These are phyloP conservation scores for Collybia mongolica DNA, from an alignment of 768 basidiomycete genomes.

Conservation along the genomic window DNA sequence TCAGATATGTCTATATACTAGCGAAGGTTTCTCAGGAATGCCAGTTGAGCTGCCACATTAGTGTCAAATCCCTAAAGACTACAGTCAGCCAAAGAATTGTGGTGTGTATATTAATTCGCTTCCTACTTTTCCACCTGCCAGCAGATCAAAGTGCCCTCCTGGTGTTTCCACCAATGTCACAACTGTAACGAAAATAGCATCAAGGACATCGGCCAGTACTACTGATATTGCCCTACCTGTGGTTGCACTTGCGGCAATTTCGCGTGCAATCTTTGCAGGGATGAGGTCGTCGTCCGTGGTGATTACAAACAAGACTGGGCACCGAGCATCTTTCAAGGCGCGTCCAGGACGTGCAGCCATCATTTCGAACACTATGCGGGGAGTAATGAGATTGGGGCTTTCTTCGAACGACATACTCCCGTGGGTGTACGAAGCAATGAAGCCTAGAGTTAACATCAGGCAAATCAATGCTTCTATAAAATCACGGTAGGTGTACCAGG, in stretches of 20 bases:
- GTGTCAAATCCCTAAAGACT: too few species aligned
- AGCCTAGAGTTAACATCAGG: slow-evolving; percentile 4
- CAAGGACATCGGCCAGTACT: neutral
- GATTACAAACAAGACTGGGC: slow-evolving; percentile 16
- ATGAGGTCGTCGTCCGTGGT: slow-evolving; percentile 19
- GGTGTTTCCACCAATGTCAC: slow-evolving; percentile 15
- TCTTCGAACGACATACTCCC: slow-evolving; percentile 9
- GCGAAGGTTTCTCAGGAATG: too few species aligned
- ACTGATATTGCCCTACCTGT: slow-evolving; percentile 11
- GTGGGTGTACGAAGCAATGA: slow-evolving; percentile 15
- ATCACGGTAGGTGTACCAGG: slow-evolving; percentile 3
- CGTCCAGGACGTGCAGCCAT: slow-evolving; percentile 14
- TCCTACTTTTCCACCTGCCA: slow-evolving; percentile 22
- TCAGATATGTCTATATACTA: too few species aligned
- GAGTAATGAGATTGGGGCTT: slow-evolving; percentile 16
- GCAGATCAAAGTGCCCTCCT: slow-evolving; percentile 23
- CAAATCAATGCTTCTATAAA: neutral
- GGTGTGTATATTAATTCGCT: too few species aligned
- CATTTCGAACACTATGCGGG: slow-evolving; percentile 14
- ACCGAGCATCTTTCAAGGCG: slow-evolving; percentile 12
- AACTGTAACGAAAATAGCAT: slow-evolving; percentile 6
- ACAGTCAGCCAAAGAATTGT: too few species aligned
- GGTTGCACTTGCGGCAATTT: slow-evolving; percentile 11
- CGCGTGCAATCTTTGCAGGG: slow-evolving; percentile 10
- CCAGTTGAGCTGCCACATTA: too few species aligned